Base-by-base conservation (phyloP, 2,329 filamentous ascomycete species). In the Epichloe gansuensis region DNA sequence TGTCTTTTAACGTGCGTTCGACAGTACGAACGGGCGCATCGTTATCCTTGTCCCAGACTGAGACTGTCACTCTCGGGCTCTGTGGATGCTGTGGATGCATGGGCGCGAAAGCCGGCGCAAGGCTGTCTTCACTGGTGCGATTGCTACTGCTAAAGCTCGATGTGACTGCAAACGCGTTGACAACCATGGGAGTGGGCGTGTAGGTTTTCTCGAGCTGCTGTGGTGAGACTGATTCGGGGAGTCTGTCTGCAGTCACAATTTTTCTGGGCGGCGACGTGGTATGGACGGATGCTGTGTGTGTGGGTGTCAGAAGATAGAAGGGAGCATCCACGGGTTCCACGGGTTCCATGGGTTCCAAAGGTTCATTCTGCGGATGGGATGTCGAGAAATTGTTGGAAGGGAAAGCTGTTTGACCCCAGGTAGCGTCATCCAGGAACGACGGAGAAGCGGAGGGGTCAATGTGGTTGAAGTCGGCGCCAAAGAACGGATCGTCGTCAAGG, bases 61-160 rank as follows among this genome's bases (percentile, higher is more conserved):
- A 81, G 47, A 81, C 74, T 5, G 73, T 78, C 21, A 81, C 74
- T 31, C 71, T 71, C 6, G 78, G 77, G 59, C 78, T 80, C 54
- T 70, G 72, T 21, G 66, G 62, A 35, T 68, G 63, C 71, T 70
- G 72, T 21, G 66, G 62, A 35, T 68, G 63, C 71, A 76, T 76
- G 50, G 65, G 59, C 48, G 67, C 59, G 8, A 67, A 59, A 44
- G 64, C 63, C 2, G 69, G 66, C 4, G 64, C 69, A 38, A 71
- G 58, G 42, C 68, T 70, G 60, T 76, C 76, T 59, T 78, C 75
- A 54, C 74, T 76, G 4, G 77, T 75, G 50, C 66, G 68, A 47
- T 70, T 71, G 56, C 71, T 77, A 53, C 68, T 72, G 58, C 71
- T 74, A 17, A 72, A 72, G 47, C 73, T 71, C 4, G 75, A 74